phyloP scores from a whole-genome alignment of 1,139 yeast genomes.

The Suhomyces taliae region DNA sequence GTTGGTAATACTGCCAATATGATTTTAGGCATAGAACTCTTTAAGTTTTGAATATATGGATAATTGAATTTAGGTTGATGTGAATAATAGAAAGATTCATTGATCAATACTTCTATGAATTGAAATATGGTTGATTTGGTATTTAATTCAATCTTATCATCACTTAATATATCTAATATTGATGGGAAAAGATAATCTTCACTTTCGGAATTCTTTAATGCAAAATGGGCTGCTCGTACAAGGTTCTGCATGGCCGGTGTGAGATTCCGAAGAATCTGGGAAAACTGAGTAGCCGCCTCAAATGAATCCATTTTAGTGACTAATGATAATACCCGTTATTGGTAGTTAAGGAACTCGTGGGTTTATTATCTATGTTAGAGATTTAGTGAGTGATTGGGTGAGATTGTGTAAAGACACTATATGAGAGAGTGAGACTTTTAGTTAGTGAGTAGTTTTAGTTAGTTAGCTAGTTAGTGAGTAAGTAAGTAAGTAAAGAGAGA shows the following conservation, averaged over 20 bases:
- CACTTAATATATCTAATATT: conserved; percentile 64
- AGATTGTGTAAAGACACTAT: too few species aligned
- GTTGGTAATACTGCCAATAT: conserved; percentile 54
- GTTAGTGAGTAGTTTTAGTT: too few species aligned
- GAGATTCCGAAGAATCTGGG: conserved; percentile 57
- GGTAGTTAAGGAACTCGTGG: too few species aligned
- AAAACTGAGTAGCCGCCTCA: conserved; percentile 71
- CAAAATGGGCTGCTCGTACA: conserved; percentile 57
- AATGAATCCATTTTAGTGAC: conserved; percentile 63
- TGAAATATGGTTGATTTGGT: conserved; percentile 66
- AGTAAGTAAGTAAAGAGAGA: not conserved
- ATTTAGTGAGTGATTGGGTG: too few species aligned
- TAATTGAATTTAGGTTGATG: conserved; percentile 34
- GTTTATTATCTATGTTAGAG: too few species aligned
- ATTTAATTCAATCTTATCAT: conserved; percentile 50
- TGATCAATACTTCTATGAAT: conserved; percentile 60
- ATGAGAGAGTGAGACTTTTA: too few species aligned
- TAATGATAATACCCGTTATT: too few species aligned
- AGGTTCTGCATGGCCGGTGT: conserved; percentile 64
- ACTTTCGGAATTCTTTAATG: conserved; percentile 57
- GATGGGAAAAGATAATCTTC: conserved; percentile 75
- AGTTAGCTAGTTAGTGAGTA: too few species aligned
- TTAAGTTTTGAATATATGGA: conserved; percentile 50
- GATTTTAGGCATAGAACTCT: conserved; percentile 45
- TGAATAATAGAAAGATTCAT: conserved; percentile 35